Base-by-base conservation (phyloP, 148 eudicot genomes). In the Tetragonia tetragonoides region DNA sequence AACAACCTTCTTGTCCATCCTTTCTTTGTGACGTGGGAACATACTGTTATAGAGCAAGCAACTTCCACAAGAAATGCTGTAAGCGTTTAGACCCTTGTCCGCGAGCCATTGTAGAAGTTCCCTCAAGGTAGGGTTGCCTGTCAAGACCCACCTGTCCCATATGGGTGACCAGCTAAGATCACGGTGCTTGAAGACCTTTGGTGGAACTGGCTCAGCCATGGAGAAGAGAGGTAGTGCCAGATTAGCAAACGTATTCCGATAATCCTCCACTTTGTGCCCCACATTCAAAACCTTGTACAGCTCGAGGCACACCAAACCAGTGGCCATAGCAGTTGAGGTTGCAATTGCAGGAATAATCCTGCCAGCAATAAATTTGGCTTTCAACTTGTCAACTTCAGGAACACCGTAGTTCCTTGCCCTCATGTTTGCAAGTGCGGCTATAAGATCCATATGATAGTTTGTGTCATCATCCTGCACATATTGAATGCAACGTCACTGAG, bases 281-380 rank as follows among this genome's bases (percentile, higher is more conserved):
- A 90, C 92, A 56, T 83, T 87, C 15, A 94, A 72, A 76, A 88
- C 95, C 87, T 94, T 94, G 86, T 94, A 92, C 5, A 94, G 89
- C 89, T 94, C 97, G 46, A 94, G 88, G 84, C 97, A 94, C n/a
- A 94, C 98, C 17, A 94, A 81, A 47, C 98, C 98, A 9, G 98
- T 90, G 37, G 97, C 98, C 91, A 90, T 84, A 15, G 97, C 93
- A 10, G 95, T 94, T 53, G 95, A 72, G 23, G 98, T 94, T 68
- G 97, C 98, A 63, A 94, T 92, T n/a, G 97, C 98, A 24, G 97
- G 98, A 64, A 94, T 89, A 15, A 94, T 94, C 77, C 98, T 86
- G 6, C 98, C 98, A 20, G 95, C 98, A 41, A 94, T 94, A 66
- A 94, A 87, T 77, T 94, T 94, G 66, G 98, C 98, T 75, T 89